Conservation (phyloP, 2,329 filamentous ascomycete species). For the Pseudogymnoascus sp. region DNA sequence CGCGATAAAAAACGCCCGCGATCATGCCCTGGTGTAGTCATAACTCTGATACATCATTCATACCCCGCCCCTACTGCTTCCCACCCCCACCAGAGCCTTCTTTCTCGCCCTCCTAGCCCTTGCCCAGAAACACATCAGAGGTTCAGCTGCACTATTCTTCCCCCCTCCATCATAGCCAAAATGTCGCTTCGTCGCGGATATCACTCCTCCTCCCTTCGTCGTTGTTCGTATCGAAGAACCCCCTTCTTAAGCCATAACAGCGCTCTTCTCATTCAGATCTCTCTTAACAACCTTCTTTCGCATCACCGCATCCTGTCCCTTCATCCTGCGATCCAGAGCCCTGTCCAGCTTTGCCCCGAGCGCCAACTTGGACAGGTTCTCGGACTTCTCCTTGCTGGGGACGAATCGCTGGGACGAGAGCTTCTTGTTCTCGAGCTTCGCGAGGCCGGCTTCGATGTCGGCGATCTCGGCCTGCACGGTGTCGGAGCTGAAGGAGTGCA, state of each 20-base stretch:
- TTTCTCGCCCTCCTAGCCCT: background rate
- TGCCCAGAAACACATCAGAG: background rate
- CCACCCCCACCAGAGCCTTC: background rate
- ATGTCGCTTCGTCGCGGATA: background rate
- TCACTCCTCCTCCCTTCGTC: background rate
- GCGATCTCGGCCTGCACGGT: slow-evolving; percentile 42
- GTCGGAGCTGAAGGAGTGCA: slow-evolving; percentile 25
- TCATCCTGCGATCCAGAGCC: slow-evolving; percentile 62
- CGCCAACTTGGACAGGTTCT: slow-evolving; percentile 62
- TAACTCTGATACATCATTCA: slow-evolving; percentile 3
- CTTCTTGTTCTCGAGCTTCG: slow-evolving; percentile 63
- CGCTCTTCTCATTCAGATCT: slow-evolving; percentile 16
- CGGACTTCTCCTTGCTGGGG: slow-evolving; percentile 57
- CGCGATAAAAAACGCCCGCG: slow-evolving; percentile 1
- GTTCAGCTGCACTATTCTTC: background rate
- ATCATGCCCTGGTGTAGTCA: slow-evolving; percentile 8
- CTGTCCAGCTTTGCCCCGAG: slow-evolving; percentile 68
- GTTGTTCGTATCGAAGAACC: background rate
- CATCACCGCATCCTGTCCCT: slow-evolving; percentile 63
- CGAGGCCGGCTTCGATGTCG: slow-evolving; percentile 56
- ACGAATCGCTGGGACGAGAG: slow-evolving; percentile 61
- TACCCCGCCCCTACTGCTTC: background rate
- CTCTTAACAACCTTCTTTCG: slow-evolving; percentile 13
- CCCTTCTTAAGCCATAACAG: slow-evolving; percentile 11
- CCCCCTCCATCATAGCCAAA: background rate